Evolutionary conservation across 1,284 basidiomycete species (phyloP).

Genomic region (Abortiporus biennis): DNA sequence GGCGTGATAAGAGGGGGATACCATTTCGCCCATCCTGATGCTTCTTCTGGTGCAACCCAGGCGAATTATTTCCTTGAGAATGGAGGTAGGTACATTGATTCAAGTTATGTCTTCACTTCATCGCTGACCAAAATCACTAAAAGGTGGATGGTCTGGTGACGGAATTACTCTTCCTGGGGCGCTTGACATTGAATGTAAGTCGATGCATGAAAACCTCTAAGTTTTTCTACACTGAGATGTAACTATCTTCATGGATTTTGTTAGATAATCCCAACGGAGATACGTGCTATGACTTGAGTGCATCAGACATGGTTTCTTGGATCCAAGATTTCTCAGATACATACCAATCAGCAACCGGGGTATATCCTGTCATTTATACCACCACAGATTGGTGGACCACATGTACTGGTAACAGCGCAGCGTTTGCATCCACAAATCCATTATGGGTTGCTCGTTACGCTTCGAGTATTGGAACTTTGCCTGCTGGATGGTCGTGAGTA

Average conservation of each 20-base stretch:
- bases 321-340: conserved; percentile 56
- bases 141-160: conserved; percentile 53
- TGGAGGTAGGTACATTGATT: conserved; percentile 37
- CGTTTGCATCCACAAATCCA: conserved; percentile 44
- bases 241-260: neutral
- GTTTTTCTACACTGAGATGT: neutral
- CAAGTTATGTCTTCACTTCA: conserved; percentile 1
- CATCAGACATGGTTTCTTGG: conserved; percentile 55
- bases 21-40: conserved; percentile 53
- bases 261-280: conserved; percentile 43
- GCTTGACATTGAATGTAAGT: conserved; percentile 55
- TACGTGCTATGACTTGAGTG: conserved; percentile 51
- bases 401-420: conserved; percentile 53
- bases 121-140: conserved; percentile 1
- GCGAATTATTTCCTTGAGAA: conserved; percentile 54
- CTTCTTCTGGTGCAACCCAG: conserved; percentile 46
- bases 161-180: conserved; percentile 60
- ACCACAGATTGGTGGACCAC: conserved; percentile 63
- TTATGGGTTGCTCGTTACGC: conserved; percentile 56
- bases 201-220: neutral
- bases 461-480: conserved; percentile 42
- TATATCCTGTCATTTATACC: conserved; percentile 53
- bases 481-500: conserved; percentile 44
- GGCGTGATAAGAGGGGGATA: conserved; percentile 54
- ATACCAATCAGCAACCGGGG: conserved; percentile 44